These are phyloP conservation scores for Saccharomyces hybrid DNA, from an alignment of 1,139 yeast species.

Conservation along the genomic window DNA sequence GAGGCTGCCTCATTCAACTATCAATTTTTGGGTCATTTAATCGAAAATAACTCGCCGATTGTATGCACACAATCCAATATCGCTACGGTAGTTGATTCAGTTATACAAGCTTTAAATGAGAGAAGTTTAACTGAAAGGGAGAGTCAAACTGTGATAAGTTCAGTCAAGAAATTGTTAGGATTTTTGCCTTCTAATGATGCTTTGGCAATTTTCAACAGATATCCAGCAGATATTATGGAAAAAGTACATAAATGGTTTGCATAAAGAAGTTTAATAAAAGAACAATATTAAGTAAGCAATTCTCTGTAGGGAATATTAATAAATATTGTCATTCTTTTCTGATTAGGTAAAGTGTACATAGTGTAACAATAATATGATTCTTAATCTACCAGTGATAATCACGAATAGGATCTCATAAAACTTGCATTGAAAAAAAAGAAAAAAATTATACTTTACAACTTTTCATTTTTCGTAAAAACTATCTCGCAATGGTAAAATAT, in stretches of 20 bases:
- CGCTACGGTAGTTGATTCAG: conserved; percentile 62
- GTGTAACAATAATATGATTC: not conserved
- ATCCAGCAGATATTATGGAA: conserved; percentile 55
- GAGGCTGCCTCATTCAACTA: conserved; percentile 90
- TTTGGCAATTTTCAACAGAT: conserved; percentile 52
- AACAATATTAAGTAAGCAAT: not conserved
- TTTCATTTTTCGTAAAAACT: conserved; percentile 1
- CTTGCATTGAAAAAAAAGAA: not conserved
- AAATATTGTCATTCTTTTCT: not conserved
- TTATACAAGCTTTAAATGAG: conserved; percentile 69
- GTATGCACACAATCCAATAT: conserved; percentile 42
- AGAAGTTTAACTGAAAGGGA: conserved; percentile 62
- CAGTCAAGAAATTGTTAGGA: conserved; percentile 45
- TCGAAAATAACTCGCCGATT: conserved; percentile 60
- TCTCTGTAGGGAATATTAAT: not conserved
- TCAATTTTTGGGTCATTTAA: conserved; percentile 64
- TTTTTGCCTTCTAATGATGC: conserved; percentile 55
- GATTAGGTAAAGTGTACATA: not conserved
- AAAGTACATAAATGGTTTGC: conserved; percentile 59
- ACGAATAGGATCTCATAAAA: not conserved
- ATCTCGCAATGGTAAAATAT: not conserved
- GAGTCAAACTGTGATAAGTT: conserved; percentile 55
- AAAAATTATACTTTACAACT: not conserved
- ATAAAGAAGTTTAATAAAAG: conserved; percentile 11
- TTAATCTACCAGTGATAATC: not conserved